Evolutionary conservation across 768 basidiomycete genomes (phyloP), one percentile per base, ranked within the genome.

Genomic region (Lactarius deliciosus): DNA sequence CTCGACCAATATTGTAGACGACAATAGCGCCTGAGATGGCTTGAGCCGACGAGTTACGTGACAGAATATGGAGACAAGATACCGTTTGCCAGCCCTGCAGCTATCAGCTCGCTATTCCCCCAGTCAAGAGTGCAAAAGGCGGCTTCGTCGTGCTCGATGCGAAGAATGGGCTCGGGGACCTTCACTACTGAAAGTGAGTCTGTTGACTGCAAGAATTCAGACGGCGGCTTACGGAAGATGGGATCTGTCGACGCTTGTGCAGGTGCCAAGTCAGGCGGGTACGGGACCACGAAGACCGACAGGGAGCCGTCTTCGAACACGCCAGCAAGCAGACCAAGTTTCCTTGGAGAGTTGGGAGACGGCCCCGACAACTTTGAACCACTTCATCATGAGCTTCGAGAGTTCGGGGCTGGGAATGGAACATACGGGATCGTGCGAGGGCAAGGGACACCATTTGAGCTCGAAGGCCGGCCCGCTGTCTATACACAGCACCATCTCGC

Each of bases 381-480:
- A 22, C 18, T 25, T 32, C 32, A 5, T 60, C 11, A 65, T 25
- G n/a, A 40, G 45, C 30, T n/a, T 41, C 57, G 41, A 25, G 5
- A 56, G 28, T 16, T 40, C 22, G 34, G 10, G 60, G 64, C 38
- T 53, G 22, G 22, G 22, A 55, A 53, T 20, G 55, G 64, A 66
- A 77, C 81, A 64, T 57, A 83, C 81, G 16, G 74, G 57, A 64
- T 93, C 92, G 70, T 92, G 85, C 20, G 90, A 86, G 0, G 95
- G 94, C 34, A 94, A 74, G 3, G 96, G 96, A 75, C 96, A 96
- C 96, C 96, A 98, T 76, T 90, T 94, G 16, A 96, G 74, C 59
- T 92, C 89, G 70, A 87, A 84, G 2, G 88, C 90, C 5, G 90
- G 84, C 0, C 96, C 94, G 22, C 81, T 80, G n/a, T 95, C 89